Conservation (phyloP, 192 early-diverging fungal species). For the Gonapodya sp. region DNA sequence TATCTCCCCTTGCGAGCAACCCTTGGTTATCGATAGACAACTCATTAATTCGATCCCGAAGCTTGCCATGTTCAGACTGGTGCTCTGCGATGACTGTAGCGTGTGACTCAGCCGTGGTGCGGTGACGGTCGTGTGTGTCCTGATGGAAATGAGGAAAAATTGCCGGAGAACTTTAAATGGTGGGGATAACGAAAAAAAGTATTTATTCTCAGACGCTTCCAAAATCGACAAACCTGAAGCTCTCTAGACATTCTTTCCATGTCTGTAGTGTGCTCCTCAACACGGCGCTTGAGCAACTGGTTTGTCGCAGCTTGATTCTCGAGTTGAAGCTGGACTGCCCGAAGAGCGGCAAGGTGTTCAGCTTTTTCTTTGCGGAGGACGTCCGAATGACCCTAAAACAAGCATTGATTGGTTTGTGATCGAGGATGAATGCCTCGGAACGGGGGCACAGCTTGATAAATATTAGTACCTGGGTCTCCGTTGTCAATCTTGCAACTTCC, state of each 20-base stretch:
- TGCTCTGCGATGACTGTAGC: neutral
- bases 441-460: no score
- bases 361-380: neutral
- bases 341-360: neutral
- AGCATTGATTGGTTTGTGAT: no score
- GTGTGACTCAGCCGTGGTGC: neutral
- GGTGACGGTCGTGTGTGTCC: neutral
- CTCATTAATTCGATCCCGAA: neutral
- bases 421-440: no score
- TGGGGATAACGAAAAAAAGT: no score
- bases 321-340: neutral
- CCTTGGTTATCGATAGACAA: neutral
- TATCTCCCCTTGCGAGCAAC: neutral
- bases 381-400: neutral
- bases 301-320: neutral
- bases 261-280: neutral
- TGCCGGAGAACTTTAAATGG: no score
- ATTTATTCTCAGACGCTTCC: no score
- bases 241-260: neutral
- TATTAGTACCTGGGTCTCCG: neutral
- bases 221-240: neutral
- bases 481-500: neutral
- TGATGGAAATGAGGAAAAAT: no score
- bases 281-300: neutral
- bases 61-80: neutral